Conservation (phyloP, 2,329 filamentous ascomycete genomes). For the Talaromyces sp. region DNA sequence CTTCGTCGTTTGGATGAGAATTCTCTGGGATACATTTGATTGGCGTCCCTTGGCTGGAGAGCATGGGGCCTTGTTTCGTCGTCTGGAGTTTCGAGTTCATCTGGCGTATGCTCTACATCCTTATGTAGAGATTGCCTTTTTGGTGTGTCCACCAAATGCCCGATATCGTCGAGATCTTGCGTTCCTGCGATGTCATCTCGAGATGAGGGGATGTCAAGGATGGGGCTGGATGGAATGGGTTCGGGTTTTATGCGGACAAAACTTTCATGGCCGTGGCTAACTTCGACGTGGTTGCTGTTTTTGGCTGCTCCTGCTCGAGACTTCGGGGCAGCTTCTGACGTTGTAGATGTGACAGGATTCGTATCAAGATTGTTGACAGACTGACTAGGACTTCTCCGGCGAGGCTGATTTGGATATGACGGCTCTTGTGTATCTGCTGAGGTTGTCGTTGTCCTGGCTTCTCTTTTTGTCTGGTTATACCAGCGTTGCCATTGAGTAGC, state of each 20-base stretch:
- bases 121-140: conserved; percentile 28
- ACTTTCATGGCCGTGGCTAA: conserved; percentile 11
- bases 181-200: conserved; percentile 46
- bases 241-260: conserved; percentile 32
- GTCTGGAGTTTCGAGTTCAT: background rate
- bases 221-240: conserved; percentile 28
- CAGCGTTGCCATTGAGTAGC: conserved; percentile 24
- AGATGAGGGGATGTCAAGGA: conserved; percentile 12
- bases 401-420: background rate
- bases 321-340: background rate
- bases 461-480: conserved; percentile 18
- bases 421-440: background rate
- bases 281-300: background rate
- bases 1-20: conserved; percentile 32
- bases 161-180: conserved; percentile 55
- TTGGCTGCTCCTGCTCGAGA: background rate
- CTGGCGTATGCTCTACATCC: conserved; percentile 1
- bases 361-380: background rate
- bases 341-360: background rate
- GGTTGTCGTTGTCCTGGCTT: background rate
- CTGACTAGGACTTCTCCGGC: no score
- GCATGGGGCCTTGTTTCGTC: conserved; percentile 7
- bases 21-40: conserved; percentile 15
- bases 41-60: conserved; percentile 27
- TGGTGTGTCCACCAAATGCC: conserved; percentile 33